Evolutionary conservation across 768 basidiomycete genomes (phyloP), one percentile per base, ranked within the genome.

Genomic region (Russula brevipes): DNA sequence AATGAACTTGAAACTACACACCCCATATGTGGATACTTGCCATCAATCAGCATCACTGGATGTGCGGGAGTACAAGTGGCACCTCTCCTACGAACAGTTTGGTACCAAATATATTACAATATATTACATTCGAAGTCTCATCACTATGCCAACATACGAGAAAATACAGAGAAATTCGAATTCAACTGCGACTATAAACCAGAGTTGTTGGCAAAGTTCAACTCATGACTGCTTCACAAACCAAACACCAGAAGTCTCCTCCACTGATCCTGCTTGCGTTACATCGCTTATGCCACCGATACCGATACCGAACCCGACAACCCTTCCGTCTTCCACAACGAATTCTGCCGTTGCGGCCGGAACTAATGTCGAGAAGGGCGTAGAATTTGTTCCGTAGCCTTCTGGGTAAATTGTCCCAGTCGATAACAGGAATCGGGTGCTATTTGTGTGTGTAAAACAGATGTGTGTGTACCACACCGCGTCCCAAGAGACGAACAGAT

Each of bases 361-460:
- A 9, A 1, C 24, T 17, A 55, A 17, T 31, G 33, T 45, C 16
- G 56, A 39, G 44, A 59, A 66, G 3, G 57, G 35, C 4, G 62
- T 66, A 2, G 57, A 8, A 35, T 66, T 64, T n/a, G 24, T 57
- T 16, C 57, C 62, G 11, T 59, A 66, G 10, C 65, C 65, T 16
- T 49, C 24, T 17, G 57, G 65, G 42, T 65, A 66, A 17, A 59
- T 31, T 7, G 44, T 49, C 19, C 47, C 60, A 14, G 14, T 5
- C 39, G 24, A 49, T 38, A 66, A 16, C 33, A 42, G 36, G 24
- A 24, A 60, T n/a, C 17, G 16, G 46, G 12, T 33, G n/a, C 3
- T 16, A 17, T 36, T 31, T 8, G 45, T 16, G 7, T 10, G 19
- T 10, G 3, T 30, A 0, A 64, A 31, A 11, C 54, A 62, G 19